phyloP scores from a whole-genome alignment of 768 basidiomycete species.

The Austroboletus eburneus region DNA sequence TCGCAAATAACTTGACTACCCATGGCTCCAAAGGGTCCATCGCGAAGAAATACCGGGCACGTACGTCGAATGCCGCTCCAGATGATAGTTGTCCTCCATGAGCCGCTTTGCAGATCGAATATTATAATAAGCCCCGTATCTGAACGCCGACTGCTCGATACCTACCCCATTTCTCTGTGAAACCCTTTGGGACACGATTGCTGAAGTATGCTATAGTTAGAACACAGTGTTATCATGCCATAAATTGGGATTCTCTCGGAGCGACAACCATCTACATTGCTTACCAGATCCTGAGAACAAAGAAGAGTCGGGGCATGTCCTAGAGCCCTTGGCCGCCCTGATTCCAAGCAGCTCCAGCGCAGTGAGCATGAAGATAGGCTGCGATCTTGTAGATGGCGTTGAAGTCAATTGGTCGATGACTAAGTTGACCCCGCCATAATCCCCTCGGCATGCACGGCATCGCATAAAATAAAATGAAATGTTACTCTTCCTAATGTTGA shows the following conservation, averaged over 20 bases:
- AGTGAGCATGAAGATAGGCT: constrained; percentile 9
- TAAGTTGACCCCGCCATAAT: no score
- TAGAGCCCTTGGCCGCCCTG: background rate
- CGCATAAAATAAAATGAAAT: no score
- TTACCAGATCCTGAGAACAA: constrained; percentile 26
- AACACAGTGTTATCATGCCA: background rate
- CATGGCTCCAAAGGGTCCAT: constrained; percentile 24
- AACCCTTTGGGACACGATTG: constrained; percentile 17
- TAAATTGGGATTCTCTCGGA: no score
- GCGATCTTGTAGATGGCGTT: no score
- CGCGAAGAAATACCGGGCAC: constrained; percentile 30
- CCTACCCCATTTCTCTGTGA: constrained; percentile 25
- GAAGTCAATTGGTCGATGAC: no score
- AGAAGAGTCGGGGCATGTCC: background rate
- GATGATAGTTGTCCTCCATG: constrained; percentile 23
- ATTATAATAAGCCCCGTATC: background rate
- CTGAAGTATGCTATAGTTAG: constrained; percentile 27
- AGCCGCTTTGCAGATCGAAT: constrained; percentile 8
- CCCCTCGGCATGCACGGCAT: no score
- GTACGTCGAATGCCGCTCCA: constrained; percentile 6
- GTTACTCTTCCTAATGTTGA: no score
- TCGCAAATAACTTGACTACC: constrained; percentile 23
- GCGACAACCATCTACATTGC: background rate
- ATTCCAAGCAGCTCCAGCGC: constrained; percentile 7
- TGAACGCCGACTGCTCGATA: background rate